phyloP scores from a whole-genome alignment of 129 eudicot genomes.

The Cynara cardunculus region DNA sequence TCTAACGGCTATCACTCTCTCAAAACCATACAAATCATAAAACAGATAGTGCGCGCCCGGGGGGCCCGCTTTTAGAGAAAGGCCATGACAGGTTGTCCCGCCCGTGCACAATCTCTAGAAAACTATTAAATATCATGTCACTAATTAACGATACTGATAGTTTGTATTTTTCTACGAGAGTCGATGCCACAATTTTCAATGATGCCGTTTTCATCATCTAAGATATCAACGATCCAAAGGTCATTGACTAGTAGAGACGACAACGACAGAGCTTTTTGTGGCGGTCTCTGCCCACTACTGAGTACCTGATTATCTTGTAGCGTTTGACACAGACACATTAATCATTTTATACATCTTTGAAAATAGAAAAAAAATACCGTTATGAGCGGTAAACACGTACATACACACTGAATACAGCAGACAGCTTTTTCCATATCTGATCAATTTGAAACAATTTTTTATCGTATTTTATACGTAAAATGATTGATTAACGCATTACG shows the following conservation, averaged over 20 bases:
- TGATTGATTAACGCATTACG: background rate
- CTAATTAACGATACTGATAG: background rate
- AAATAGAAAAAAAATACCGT: background rate
- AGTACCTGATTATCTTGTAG: background rate
- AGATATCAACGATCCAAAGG: background rate
- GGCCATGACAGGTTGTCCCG: no score
- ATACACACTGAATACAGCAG: background rate
- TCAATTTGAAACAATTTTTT: background rate
- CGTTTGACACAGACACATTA: background rate
- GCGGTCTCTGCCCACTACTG: background rate
- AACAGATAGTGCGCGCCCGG: background rate
- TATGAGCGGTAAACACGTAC: background rate
- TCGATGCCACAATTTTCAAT: background rate
- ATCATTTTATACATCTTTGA: background rate
- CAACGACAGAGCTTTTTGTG: background rate
- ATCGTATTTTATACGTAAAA: background rate
- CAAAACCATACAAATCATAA: no score
- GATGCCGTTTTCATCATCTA: background rate
- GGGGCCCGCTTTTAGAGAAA: background rate
- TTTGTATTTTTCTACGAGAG: background rate
- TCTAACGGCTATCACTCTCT: no score
- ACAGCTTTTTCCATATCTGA: background rate
- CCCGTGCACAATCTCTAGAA: background rate
- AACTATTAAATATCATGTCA: background rate
- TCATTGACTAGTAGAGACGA: background rate